These are phyloP conservation scores for Beauveria australis DNA, from an alignment of 2,329 filamentous ascomycete species.

Conservation along the genomic window DNA sequence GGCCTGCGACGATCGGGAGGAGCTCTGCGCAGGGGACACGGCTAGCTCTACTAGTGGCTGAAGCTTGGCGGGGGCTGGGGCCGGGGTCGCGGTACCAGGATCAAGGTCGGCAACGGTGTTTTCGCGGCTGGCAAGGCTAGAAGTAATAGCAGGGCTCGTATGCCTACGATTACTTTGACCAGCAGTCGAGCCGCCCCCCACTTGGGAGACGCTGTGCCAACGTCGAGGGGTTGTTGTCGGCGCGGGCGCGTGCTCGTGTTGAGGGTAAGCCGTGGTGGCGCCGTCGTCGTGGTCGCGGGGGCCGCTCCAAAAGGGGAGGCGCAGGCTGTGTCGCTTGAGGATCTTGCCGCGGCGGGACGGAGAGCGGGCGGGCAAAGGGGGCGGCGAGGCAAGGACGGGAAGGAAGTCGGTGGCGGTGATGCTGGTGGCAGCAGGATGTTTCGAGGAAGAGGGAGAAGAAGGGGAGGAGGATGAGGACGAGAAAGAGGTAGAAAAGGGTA, in stretches of 20 bases:
- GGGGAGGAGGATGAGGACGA: not conserved
- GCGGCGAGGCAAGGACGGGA: not conserved
- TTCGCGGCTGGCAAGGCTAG: not conserved
- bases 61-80: conserved; percentile 6
- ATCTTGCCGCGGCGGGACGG: not conserved
- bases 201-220: not conserved
- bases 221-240: not conserved
- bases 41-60: not conserved
- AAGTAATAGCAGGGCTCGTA: not conserved
- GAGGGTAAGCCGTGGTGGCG: not conserved
- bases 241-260: not conserved
- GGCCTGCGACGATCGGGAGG: conserved; percentile 15
- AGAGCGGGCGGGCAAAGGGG: not conserved
- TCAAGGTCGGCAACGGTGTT: not conserved
- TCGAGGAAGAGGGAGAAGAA: not conserved
- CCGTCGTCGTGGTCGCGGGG: not conserved
- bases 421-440: not conserved
- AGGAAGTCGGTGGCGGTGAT: not conserved
- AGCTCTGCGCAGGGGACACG: conserved; percentile 9
- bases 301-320: conserved; percentile 2
- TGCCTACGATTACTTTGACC: not conserved
- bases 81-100: not conserved
- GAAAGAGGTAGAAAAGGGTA: not conserved
- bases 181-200: conserved; percentile 1
- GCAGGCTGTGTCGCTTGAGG: not conserved